These are phyloP conservation scores for Aspergillus sergii DNA, from an alignment of 2,329 filamentous ascomycete species.

Conservation along the genomic window DNA sequence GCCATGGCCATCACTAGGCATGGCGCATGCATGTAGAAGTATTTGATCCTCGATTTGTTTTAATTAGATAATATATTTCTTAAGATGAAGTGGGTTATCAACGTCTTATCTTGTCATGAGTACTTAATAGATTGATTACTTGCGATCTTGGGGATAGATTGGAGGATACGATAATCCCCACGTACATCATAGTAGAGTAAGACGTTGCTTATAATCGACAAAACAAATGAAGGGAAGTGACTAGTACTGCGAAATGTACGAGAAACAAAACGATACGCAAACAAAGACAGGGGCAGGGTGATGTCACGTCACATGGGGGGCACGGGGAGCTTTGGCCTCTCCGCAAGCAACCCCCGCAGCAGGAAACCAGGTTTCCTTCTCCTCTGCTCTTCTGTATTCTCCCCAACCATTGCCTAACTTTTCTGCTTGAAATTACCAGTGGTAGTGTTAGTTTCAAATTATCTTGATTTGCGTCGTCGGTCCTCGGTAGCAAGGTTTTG, in stretches of 20 bases:
- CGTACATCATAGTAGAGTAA: background rate
- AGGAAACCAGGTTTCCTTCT: background rate
- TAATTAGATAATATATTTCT: background rate
- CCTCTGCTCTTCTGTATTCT: background rate
- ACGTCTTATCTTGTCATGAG: background rate
- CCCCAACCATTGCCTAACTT: background rate
- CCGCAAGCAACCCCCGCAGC: background rate
- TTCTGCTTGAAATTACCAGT: background rate
- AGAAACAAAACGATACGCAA: background rate
- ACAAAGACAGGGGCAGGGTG: constrained; percentile 4
- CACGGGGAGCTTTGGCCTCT: constrained; percentile 1
- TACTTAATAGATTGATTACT: background rate
- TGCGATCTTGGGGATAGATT: background rate
- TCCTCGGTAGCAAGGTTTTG: background rate
- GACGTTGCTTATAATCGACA: background rate
- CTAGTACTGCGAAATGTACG: background rate
- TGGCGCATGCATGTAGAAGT: no score
- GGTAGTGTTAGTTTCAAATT: background rate
- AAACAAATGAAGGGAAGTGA: background rate
- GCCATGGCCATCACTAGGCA: constrained; percentile 2
- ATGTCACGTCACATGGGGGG: constrained; percentile 7
- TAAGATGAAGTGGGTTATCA: background rate
- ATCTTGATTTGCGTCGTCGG: background rate
- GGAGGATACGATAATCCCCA: background rate
- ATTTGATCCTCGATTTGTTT: background rate